Evolutionary conservation across 1,284 basidiomycete species (phyloP), one percentile per base, ranked within the genome.

Genomic region (Ceraceosorus guamensis): DNA sequence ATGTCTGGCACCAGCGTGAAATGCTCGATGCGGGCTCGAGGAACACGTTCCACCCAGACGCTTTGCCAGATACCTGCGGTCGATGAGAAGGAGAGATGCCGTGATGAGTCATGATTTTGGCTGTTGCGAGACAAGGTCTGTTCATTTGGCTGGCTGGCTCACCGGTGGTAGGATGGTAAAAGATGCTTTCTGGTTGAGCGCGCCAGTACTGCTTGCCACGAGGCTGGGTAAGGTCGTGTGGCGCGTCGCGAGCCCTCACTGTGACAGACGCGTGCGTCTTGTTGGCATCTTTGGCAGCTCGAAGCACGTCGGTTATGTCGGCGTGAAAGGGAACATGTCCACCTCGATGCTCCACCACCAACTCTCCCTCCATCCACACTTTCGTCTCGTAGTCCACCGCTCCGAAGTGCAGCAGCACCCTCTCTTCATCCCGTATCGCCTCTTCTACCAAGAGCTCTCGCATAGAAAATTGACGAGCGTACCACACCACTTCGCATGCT

Each of bases 131-230:
- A n/a, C n/a, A n/a, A n/a, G n/a, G n/a, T n/a, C n/a, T n/a, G n/a
- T n/a, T n/a, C n/a, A n/a, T n/a, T n/a, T n/a, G n/a, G n/a, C n/a
- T n/a, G n/a, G n/a, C n/a, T n/a, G n/a, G n/a, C n/a, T n/a, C n/a
- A n/a, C n/a, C n/a, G 1, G 64, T 66, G 8, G 64, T 64, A 3
- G 65, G 59, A 13, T 59, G 61, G 50, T 68, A 66, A 34, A 66
- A 68, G 53, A 68, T 68, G 50, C 55, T 54, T 43, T 66, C 66
- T 30, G 60, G 50, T n/a, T 61, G 48, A n/a, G 57, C 52, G 41
- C 61, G 62, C 63, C 66, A 67, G 48, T 67, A 67, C 50, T 67
- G 63, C 44, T 66, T 66, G 6, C 65, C 65, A 4, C 65, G 45
- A 13, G 65, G 62, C 46, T 59, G 62, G 18, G 52, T 57, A 47